Percentiles rank a stretch among this genome's conserved stretches.
These are phyloP conservation scores for Metschnikowia lachancei DNA, from an alignment of 805 yeast species.

Conservation along the genomic window DNA sequence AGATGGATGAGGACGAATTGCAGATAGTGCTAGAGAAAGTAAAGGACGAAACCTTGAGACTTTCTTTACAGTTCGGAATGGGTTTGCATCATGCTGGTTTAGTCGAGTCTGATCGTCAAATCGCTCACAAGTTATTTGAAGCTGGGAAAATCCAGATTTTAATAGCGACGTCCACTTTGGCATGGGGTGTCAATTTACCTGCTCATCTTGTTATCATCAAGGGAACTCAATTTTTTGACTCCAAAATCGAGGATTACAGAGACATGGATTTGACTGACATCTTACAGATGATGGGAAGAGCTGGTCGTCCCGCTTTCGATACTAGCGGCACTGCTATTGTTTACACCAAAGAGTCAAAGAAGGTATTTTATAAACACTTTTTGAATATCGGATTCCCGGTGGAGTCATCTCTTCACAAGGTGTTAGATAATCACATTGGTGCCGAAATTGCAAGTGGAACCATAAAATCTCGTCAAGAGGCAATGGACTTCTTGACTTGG, in stretches of 20 bases:
- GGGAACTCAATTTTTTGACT: slow-evolving; percentile 63
- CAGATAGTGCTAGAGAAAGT: slow-evolving; percentile 50
- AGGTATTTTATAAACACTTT: slow-evolving; percentile 73
- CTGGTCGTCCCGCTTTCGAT: slow-evolving; percentile 80
- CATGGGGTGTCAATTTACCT: slow-evolving; percentile 83
- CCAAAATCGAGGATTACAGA: slow-evolving; percentile 43
- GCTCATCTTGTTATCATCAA: slow-evolving; percentile 49
- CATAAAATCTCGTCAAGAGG: slow-evolving; percentile 60
- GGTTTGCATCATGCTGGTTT: slow-evolving; percentile 83
- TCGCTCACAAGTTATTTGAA: slow-evolving; percentile 69
- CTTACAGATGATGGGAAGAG: slow-evolving; percentile 82
- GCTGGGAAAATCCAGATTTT: slow-evolving; percentile 68
- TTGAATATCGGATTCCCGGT: slow-evolving; percentile 80
- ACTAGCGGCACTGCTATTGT: slow-evolving; percentile 69
- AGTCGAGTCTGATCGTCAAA: slow-evolving; percentile 67
- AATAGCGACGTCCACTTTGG: slow-evolving; percentile 75
- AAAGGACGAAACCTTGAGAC: slow-evolving; percentile 76
- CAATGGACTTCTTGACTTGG: slow-evolving; percentile 73
- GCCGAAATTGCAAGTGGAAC: slow-evolving; percentile 77
- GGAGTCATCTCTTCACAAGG: slow-evolving; percentile 74
- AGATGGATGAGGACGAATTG: slow-evolving; percentile 63
- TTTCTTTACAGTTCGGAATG: slow-evolving; percentile 69
- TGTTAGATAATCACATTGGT: slow-evolving; percentile 75
- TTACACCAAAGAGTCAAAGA: slow-evolving; percentile 71
- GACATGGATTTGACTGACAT: slow-evolving; percentile 85